Evolutionary conservation across 2,329 filamentous ascomycete genomes (phyloP), one percentile per base, ranked within the genome.

Genomic region (Aspergillus alliaceus): DNA sequence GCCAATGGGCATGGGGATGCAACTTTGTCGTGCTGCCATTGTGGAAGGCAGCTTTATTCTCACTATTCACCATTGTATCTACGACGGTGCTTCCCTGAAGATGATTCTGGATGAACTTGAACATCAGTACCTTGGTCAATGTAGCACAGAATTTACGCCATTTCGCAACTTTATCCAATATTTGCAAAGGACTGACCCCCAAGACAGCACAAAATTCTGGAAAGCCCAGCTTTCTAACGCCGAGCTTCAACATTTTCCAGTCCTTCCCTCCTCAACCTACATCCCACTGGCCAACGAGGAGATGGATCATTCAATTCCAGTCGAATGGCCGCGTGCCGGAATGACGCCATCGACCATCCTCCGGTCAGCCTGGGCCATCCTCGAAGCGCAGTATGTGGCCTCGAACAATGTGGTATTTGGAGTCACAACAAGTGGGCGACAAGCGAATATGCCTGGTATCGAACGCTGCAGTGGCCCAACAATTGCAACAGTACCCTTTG

Each of bases 401-500:
- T 51, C 47, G 3, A 31, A 24, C 4, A 31, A 51, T 27, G 39
- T 56, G 34, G 18, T 42, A 3, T 56, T 56, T 51, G 53, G 53
- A 12, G 25, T 29, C 32, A 51, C 47, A 24, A 20, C 24, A 8
- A 56, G 20, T 34, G 53, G 53, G 3, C 47, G 53, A 6, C 35
- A 44, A 35, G 53, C 35, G 9, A 11, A n/a, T 6, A n/a, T 56
- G 24, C 29, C 24, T 20, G 25, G 47, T 4, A 24, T 56, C 12
- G 35, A 51, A 31, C 15, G 20, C n/a, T 25, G 34, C 4, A 25
- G 6, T 25, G 47, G 34, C 7, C 53, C 53, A 39, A 56, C 53
- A 34, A 56, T 56, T 25, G 47, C 53, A 5, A 56, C 53, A 7
- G 31, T 56, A 18, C 53, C 53, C 2, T n/a, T 56, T 40, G 37